Conservation (phyloP, 306 rosid species). For the Acacia confusa region DNA sequence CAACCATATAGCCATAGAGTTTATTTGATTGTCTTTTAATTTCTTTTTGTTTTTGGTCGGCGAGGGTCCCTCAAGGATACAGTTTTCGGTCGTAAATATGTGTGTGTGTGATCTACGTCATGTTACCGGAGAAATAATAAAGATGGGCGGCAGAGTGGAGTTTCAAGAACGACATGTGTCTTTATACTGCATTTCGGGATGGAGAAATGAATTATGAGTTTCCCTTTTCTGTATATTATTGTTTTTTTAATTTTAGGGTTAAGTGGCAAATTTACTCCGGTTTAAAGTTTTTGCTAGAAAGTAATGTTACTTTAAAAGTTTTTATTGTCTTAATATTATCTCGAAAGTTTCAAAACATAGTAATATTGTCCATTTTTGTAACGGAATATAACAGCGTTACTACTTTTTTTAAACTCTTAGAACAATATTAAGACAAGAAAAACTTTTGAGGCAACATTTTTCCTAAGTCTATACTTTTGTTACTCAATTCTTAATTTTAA, state of each 20-base stretch:
- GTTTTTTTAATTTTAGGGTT: not conserved
- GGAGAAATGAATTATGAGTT: conserved; percentile 6
- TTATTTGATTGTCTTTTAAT: not conserved
- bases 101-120: not conserved
- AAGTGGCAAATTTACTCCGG: no score
- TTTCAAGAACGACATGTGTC: not conserved
- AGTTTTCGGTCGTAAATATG: not conserved
- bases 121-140: not conserved
- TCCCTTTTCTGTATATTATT: not conserved
- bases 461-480: no score
- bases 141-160: not conserved
- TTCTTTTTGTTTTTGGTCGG: not conserved
- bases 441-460: no score
- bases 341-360: no score
- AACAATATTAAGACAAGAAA: no score
- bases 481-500: not conserved
- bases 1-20: not conserved
- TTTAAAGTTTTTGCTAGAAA: no score
- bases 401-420: no score
- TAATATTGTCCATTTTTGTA: no score
- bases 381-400: no score
- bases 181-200: not conserved
- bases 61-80: not conserved
- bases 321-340: no score
- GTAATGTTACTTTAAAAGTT: no score